Percentiles rank a stretch among this genome's conserved stretches.
These are phyloP conservation scores for Cercophora samala DNA, from an alignment of 495 filamentous ascomycete species.

Conservation along the genomic window DNA sequence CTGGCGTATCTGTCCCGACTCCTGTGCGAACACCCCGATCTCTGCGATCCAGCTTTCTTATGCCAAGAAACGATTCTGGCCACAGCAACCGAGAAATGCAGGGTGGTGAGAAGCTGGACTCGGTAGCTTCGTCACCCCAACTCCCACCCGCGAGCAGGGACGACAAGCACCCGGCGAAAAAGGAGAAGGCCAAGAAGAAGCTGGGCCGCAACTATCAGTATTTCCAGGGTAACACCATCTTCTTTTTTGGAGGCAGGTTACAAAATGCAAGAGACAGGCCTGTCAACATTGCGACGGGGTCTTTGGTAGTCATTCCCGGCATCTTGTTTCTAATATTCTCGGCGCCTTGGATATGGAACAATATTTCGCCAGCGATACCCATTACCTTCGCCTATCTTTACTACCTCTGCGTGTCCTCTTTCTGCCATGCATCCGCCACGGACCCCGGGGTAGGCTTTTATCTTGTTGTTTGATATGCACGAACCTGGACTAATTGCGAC, in stretches of 20 bases:
- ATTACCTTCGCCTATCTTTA: conserved; percentile 88
- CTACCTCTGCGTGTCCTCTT: conserved; percentile 86
- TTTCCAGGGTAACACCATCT: conserved; percentile 86
- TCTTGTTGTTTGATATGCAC: not conserved
- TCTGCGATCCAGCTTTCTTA: conserved; percentile 65
- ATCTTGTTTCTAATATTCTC: conserved; percentile 83
- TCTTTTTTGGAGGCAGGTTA: conserved; percentile 77
- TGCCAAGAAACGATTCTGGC: conserved; percentile 48
- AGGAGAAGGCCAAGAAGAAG: conserved; percentile 33
- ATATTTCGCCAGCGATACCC: conserved; percentile 89
- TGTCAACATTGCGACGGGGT: conserved; percentile 85
- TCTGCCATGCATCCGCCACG: conserved; percentile 82
- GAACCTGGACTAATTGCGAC: conserved; percentile 21
- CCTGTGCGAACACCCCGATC: conserved; percentile 66
- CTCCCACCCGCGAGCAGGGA: conserved; percentile 39
- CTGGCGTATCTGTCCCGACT: conserved; percentile 45
- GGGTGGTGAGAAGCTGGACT: conserved; percentile 73
- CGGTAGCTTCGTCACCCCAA: conserved; percentile 69
- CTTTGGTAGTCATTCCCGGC: conserved; percentile 71
- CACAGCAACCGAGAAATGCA: conserved; percentile 52
- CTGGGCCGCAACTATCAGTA: conserved; percentile 76
- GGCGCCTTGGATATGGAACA: conserved; percentile 83
- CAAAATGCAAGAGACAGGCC: conserved; percentile 87
- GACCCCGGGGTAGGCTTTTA: conserved; percentile 78
- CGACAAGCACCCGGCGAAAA: conserved; percentile 26